phyloP scores from a whole-genome alignment of 2,329 filamentous ascomycete genomes.

The Pseudocercospora fijiensis region DNA sequence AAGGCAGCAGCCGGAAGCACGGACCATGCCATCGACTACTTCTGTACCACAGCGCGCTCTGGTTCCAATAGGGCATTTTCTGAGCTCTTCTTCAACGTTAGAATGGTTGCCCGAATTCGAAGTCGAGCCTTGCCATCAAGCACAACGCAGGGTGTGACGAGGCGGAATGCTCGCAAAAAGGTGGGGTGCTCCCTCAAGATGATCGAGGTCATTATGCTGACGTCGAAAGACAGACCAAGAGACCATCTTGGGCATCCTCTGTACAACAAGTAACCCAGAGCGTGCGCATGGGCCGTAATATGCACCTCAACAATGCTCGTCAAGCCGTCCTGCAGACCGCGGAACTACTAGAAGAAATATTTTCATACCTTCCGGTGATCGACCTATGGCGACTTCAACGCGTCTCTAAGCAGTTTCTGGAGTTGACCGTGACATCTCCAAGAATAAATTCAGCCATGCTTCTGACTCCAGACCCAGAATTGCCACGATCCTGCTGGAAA shows the following conservation, averaged over 20 bases:
- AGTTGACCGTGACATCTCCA: background rate
- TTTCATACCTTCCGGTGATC: background rate
- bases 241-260: background rate
- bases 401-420: background rate
- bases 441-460: background rate
- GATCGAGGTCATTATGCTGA: background rate
- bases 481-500: background rate
- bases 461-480: background rate
- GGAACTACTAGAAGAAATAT: constrained; percentile 3
- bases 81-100: background rate
- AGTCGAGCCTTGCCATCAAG: background rate
- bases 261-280: background rate
- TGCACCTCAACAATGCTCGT: background rate
- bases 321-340: background rate
- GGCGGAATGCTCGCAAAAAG: background rate
- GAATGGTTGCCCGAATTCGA: background rate
- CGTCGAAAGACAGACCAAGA: background rate
- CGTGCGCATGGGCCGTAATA: background rate
- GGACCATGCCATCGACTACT: background rate
- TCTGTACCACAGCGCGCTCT: background rate
- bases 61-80: background rate
- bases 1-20: background rate
- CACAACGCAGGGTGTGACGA: background rate
- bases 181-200: background rate
- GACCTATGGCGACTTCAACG: background rate